phyloP scores from a whole-genome alignment of 2,329 filamentous ascomycete genomes.

The Epichloe coenophiala region DNA sequence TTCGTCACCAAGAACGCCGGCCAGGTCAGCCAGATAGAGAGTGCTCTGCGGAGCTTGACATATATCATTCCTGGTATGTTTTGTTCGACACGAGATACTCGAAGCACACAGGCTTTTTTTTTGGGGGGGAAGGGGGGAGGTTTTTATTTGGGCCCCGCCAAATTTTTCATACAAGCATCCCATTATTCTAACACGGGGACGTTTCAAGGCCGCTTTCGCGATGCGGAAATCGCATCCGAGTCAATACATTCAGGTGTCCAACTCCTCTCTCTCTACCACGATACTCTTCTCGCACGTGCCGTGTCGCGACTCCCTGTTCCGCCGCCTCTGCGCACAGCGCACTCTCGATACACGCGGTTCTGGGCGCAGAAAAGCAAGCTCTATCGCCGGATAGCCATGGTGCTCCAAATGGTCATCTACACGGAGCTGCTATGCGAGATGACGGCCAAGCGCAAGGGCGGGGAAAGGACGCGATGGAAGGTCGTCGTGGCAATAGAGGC shows the following conservation, averaged over 20 bases:
- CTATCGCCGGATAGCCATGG: constrained; percentile 69
- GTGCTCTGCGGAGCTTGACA: constrained; percentile 77
- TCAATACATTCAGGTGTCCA: constrained; percentile 81
- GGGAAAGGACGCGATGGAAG: constrained; percentile 69
- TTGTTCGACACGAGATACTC: not conserved
- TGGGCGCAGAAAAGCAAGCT: constrained; percentile 50
- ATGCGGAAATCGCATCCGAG: constrained; percentile 91
- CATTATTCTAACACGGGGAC: not conserved
- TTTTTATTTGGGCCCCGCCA: not conserved
- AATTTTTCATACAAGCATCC: not conserved
- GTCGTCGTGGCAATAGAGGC: constrained; percentile 74
- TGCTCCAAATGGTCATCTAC: constrained; percentile 84
- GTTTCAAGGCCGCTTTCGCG: constrained; percentile 58
- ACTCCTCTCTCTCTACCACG: constrained; percentile 84
- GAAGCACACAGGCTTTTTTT: not conserved
- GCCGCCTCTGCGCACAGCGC: constrained; percentile 40
- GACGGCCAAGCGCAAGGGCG: constrained; percentile 76
- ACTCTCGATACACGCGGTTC: constrained; percentile 53
- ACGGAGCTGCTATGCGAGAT: constrained; percentile 97
- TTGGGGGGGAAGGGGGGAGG: no score
- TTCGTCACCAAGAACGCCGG: constrained; percentile 93
- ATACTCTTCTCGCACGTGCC: constrained; percentile 60
- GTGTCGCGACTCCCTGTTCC: constrained; percentile 46
- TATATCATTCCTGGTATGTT: constrained; percentile 77
- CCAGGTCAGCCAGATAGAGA: constrained; percentile 91